Percentiles rank a stretch among this genome's conserved stretches.
Conservation (phyloP, 2,329 filamentous ascomycete genomes). For the Diaporthe aspalathi region DNA sequence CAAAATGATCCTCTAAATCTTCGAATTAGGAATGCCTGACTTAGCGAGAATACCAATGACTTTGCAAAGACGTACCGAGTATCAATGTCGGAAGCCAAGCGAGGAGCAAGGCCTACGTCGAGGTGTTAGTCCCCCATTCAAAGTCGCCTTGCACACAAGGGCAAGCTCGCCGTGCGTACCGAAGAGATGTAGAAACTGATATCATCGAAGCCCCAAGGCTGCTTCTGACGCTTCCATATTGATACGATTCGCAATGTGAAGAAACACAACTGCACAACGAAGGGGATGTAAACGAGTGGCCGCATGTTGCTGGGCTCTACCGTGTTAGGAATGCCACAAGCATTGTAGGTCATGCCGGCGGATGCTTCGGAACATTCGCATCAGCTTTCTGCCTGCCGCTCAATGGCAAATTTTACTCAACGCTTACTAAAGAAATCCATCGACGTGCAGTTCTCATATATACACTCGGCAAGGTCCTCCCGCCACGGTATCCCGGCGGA, state of each 20-base stretch:
- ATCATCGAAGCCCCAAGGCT: slow-evolving; percentile 5
- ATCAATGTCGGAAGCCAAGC: slow-evolving; percentile 2
- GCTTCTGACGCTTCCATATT: slow-evolving; percentile 4
- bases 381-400: neutral
- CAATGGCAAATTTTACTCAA: neutral
- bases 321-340: slow-evolving; percentile 5
- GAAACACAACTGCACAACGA: neutral
- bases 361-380: neutral
- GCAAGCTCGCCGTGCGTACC: neutral
- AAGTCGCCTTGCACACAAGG: rapidly evolving
- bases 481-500: slow-evolving; percentile 11
- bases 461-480: neutral
- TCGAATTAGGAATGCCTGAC: neutral
- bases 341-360: neutral
- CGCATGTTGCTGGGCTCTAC: slow-evolving; percentile 12
- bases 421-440: neutral
- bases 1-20: slow-evolving; percentile 2
- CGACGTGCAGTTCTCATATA: neutral
- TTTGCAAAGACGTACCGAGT: neutral
- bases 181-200: slow-evolving; percentile 1
- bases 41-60: no score
- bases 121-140: neutral
- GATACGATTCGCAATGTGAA: neutral
- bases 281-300: neutral
- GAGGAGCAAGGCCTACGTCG: neutral